phyloP scores from a whole-genome alignment of 2,329 filamentous ascomycete genomes.

The Endocalyx cinctus region DNA sequence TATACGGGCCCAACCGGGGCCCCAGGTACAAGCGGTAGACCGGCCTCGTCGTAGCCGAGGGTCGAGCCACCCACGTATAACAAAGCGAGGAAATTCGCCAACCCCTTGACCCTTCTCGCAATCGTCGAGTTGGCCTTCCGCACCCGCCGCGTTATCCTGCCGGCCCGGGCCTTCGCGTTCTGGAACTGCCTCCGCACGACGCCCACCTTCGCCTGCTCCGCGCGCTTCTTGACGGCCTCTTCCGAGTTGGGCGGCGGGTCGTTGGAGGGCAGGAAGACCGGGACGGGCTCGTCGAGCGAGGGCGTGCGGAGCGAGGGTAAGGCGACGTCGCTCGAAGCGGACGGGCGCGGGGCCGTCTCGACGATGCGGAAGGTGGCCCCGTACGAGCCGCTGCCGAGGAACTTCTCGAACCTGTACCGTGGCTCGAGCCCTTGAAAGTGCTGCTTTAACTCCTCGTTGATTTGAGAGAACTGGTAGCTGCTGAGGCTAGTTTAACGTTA shows the following conservation, averaged over 20 bases:
- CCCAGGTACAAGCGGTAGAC: accelerated
- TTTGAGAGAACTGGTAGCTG: neutral
- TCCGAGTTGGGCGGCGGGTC: neutral
- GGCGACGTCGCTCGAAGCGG: too few species aligned
- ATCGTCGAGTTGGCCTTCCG: too few species aligned
- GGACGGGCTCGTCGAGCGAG: neutral
- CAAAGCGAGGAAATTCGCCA: too few species aligned
- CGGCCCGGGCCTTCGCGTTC: too few species aligned
- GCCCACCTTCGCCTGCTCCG: constrained; percentile 3
- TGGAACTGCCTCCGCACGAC: neutral
- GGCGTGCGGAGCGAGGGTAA: too few species aligned
- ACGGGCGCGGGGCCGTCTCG: neutral
- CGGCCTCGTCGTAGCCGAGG: too few species aligned
- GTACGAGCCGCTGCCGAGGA: constrained; percentile 4
- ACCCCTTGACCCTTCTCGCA: too few species aligned
- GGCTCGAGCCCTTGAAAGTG: constrained; percentile 4
- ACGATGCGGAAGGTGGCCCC: constrained; percentile 3
- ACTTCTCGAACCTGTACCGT: constrained; percentile 1
- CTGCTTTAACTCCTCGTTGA: neutral
- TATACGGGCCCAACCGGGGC: too few species aligned
- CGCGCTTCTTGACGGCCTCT: constrained; percentile 3
- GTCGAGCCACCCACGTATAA: too few species aligned
- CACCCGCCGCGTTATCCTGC: too few species aligned
- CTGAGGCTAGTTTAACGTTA: neutral
- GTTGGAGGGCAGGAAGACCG: neutral